Evolutionary conservation across 2,329 filamentous ascomycete genomes (phyloP).

Genomic region (Beauveria caledonica): DNA sequence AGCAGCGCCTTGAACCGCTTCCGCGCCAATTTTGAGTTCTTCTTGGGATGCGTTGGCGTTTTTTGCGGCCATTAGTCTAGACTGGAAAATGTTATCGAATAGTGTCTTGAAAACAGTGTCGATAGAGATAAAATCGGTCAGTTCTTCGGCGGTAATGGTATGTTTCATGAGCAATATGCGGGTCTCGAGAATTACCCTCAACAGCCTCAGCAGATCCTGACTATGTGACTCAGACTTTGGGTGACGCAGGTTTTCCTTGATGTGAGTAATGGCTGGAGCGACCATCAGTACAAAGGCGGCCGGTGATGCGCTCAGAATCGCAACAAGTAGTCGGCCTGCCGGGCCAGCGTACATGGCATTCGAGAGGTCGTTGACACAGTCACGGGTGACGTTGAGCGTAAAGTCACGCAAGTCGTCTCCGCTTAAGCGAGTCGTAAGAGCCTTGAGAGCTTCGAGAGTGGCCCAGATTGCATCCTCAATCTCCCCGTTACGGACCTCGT

Average conservation of each 20-base stretch:
- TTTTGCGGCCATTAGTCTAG: constrained; percentile 24
- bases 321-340: constrained; percentile 44
- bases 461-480: constrained; percentile 48
- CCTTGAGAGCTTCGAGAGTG: constrained; percentile 45
- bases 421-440: constrained; percentile 38
- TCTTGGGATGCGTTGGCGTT: constrained; percentile 26
- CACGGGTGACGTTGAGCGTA: constrained; percentile 39
- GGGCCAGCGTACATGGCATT: constrained; percentile 44
- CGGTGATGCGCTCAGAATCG: constrained; percentile 40
- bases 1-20: constrained; percentile 38
- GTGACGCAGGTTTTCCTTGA: constrained; percentile 43
- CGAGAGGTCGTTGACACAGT: constrained; percentile 45
- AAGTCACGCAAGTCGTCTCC: constrained; percentile 38
- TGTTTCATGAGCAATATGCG: constrained; percentile 31
- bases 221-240: constrained; percentile 42
- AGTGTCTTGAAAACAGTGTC: constrained; percentile 32
- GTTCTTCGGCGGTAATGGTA: constrained; percentile 27
- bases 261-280: constrained; percentile 37
- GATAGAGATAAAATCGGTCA: constrained; percentile 28
- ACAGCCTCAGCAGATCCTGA: constrained; percentile 41
- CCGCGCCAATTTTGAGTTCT: constrained; percentile 32
- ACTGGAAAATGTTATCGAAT: constrained; percentile 36
- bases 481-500: constrained; percentile 54
- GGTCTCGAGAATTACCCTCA: constrained; percentile 43
- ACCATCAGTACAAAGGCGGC: constrained; percentile 41